Evolutionary conservation across 75 land plant genomes (phyloP), one percentile per base, ranked within the genome.

Genomic region (Larix kaempferi): DNA sequence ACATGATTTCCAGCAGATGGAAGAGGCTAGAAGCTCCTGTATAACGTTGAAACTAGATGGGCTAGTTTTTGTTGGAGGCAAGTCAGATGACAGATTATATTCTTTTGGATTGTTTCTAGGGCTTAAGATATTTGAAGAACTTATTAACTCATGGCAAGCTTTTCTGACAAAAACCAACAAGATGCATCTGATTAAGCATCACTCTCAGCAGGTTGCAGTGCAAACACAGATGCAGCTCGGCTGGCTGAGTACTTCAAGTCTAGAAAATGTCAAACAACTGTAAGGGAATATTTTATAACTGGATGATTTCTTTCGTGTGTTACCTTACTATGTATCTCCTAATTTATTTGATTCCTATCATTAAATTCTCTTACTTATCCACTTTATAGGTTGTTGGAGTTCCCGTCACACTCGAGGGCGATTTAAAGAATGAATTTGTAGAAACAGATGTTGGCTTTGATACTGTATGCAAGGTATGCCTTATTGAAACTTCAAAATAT

Each of bases 41-140:
- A 79, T 83, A 76, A 79, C 87, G 72, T 58, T 96, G 85, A 90
- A 93, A 69, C 74, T 96, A 82, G 92, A 93, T 84, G 99, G 88
- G 41, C 95, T 96, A 78, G 93, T 96, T 58, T 86, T 96, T 73
- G 77, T 96, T 87, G 99, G 99, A 85, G 99, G 99, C 86, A 80
- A 27, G 78, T 27, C n/a, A 49, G 54, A 49, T 49, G 12, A 10
- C 11, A n/a, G n/a, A n/a, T n/a, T n/a, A n/a, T n/a, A n/a, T n/a
- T n/a, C 55, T 29, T 60, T 61, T 77, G 0, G 23, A 25, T 6
- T 56, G 61, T 74, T 56, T 22, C 33, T 29, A 61, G 26, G 67
- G 60, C 35, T 73, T 59, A 41, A 60, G 29, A 56, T 56, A 74
- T 19, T 57, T 23, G 15, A 25, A n/a, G 65, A 73, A 26, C 15